Conservation (phyloP, 148 eudicot genomes). For the Amaranthus cruentus region DNA sequence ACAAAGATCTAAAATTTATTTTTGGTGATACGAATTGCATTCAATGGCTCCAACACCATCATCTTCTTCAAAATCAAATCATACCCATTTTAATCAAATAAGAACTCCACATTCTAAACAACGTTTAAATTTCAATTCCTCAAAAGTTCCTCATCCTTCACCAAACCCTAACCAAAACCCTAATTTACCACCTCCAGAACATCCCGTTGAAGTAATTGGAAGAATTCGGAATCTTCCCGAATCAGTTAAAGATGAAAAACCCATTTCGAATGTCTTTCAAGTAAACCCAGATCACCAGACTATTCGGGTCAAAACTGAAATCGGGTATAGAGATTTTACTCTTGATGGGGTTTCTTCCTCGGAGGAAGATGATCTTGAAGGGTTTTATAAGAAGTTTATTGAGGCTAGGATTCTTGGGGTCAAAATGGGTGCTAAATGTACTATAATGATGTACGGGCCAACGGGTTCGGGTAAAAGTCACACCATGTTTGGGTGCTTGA, state of each 20-base stretch:
- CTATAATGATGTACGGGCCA: slow-evolving; percentile 95
- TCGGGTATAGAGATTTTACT: slow-evolving; percentile 77
- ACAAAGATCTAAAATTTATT: background rate
- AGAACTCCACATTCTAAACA: slow-evolving; percentile 72
- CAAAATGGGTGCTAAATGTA: slow-evolving; percentile 81
- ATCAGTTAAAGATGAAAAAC: slow-evolving; percentile 29
- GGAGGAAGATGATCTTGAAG: slow-evolving; percentile 74
- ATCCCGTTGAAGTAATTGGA: slow-evolving; percentile 91
- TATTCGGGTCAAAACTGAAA: slow-evolving; percentile 60
- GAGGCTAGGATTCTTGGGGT: slow-evolving; percentile 70
- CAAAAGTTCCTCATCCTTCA: slow-evolving; percentile 39
- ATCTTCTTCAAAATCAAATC: slow-evolving; percentile 43
- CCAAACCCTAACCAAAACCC: slow-evolving; percentile 49
- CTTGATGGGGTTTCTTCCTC: slow-evolving; percentile 84
- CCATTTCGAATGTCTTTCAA: slow-evolving; percentile 29
- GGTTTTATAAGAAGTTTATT: slow-evolving; percentile 69
- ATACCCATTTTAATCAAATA: slow-evolving; percentile 31
- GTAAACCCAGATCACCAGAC: slow-evolving; percentile 42
- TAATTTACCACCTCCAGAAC: slow-evolving; percentile 42
- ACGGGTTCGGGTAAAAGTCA: slow-evolving; percentile 98
- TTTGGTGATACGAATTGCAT: background rate
- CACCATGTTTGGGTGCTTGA: slow-evolving; percentile 81
- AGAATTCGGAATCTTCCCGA: slow-evolving; percentile 66
- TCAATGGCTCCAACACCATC: slow-evolving; percentile 53
- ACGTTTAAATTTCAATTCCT: slow-evolving; percentile 45